Base-by-base conservation (phyloP, 768 basidiomycete species). In the Phylloporus rhodoxanthus region DNA sequence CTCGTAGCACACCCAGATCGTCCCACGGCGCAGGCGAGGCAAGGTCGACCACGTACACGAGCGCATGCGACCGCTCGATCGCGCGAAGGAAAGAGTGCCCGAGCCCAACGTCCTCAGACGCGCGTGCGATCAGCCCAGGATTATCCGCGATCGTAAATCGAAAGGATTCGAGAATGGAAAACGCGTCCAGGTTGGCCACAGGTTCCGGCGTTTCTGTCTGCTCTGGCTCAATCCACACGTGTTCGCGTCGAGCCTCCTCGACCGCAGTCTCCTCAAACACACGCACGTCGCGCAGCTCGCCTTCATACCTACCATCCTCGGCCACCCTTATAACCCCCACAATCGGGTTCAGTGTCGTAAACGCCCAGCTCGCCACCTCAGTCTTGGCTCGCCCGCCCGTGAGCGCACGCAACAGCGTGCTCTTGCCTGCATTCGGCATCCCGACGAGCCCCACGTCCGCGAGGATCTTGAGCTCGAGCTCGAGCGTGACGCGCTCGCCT, bases 101-200 rank as follows among this genome's bases (percentile, higher is more conserved):
- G 2, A 98, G 78, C 4, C 94, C 96, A 43, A 91, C 82, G 63
- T 95, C 89, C 59, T 91, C 82, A 3, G 91, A 88, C 3, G 93
- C 89, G 13, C 78, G 75, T 8, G 81, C 78, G 49, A 98, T 84
- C 39, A 98, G 81, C 8, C 96, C 96, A 0, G 96, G 96, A 63
- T 97, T 98, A 70, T 99, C 96, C 32, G 93, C 90, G 56, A 99
- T 84, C 13, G 92, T 96, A 74, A 98, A 96, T 9, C 96, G 80
- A 65, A 91, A 85, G 5, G 74, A 69, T 67, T 98, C 94, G 37
- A 73, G 72, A 28, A 79, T 57, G 59, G 84, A 79, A 51, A 84
- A 85, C 32, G 70, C 69, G 58, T 79, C 58, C 10, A 68, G 53
- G 38, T 57, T 51, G 8, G 53, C 45, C 13, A 32, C 8, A 21